phyloP scores from a whole-genome alignment of 2,329 filamentous ascomycete species.

The Penicillium brasilianum region DNA sequence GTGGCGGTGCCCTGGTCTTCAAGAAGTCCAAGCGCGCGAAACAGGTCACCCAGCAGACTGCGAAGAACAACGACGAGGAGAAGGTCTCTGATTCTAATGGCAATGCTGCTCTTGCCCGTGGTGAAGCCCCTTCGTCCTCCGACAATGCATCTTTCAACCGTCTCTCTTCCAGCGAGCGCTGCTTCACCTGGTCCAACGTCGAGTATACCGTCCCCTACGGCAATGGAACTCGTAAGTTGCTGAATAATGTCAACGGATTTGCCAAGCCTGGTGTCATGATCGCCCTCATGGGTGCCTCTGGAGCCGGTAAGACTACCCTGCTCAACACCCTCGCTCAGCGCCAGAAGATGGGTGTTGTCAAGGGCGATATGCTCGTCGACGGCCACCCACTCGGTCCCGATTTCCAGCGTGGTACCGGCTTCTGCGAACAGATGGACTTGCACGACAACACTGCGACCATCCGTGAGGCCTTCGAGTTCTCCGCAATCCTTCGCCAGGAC shows the following conservation, averaged over 20 bases:
- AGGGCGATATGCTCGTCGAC: constrained; percentile 75
- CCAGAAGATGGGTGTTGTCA: constrained; percentile 67
- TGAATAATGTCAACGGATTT: constrained; percentile 75
- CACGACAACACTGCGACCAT: constrained; percentile 71
- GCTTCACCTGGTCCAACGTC: constrained; percentile 74
- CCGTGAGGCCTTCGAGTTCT: constrained; percentile 71
- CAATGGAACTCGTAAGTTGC: constrained; percentile 63
- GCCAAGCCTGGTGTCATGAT: constrained; percentile 80
- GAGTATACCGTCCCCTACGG: constrained; percentile 75
- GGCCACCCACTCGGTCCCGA: constrained; percentile 64
- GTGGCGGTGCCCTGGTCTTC: constrained; percentile 73
- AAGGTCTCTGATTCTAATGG: constrained; percentile 48
- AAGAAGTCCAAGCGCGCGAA: constrained; percentile 69
- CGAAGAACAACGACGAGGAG: constrained; percentile 62
- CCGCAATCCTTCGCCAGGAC: constrained; percentile 67
- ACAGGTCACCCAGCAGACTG: constrained; percentile 54
- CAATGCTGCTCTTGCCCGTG: constrained; percentile 37
- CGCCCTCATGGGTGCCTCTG: constrained; percentile 79
- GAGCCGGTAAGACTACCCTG: constrained; percentile 82
- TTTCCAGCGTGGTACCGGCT: constrained; percentile 73
- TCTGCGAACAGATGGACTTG: constrained; percentile 74
- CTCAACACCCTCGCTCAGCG: constrained; percentile 78
- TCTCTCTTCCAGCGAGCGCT: constrained; percentile 63
- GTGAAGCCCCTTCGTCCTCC: constrained; percentile 33
- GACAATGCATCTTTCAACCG: constrained; percentile 43